phyloP scores from a whole-genome alignment of 2,329 filamentous ascomycete genomes.

The Drechslera avenae region DNA sequence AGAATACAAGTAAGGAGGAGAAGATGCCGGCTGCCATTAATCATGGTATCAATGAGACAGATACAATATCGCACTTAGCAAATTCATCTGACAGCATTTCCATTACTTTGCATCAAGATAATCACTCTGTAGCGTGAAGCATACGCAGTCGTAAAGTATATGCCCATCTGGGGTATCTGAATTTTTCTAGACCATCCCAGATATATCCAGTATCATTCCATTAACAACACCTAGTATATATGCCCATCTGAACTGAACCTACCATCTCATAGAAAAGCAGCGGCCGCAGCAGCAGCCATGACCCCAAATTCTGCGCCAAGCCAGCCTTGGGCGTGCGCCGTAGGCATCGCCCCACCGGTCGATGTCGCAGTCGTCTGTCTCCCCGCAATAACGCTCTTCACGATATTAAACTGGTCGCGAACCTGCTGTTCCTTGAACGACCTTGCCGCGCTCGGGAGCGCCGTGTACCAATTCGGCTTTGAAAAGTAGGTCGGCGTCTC shows the following conservation, averaged over 20 bases:
- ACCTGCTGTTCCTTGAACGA: slow-evolving; percentile 42
- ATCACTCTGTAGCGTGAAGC: neutral
- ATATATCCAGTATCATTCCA: neutral
- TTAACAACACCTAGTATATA: neutral
- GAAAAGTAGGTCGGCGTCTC: slow-evolving; percentile 30
- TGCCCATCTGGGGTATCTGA: no score
- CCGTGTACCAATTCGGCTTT: slow-evolving; percentile 36
- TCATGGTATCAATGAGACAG: no score
- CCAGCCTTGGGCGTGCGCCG: slow-evolving; percentile 21
- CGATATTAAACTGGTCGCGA: slow-evolving; percentile 37
- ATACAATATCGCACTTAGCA: no score
- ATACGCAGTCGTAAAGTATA: neutral
- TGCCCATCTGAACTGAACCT: neutral
- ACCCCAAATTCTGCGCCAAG: slow-evolving; percentile 31
- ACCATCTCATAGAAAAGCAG: slow-evolving; percentile 30
- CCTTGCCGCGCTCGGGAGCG: slow-evolving; percentile 33
- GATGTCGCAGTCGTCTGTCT: slow-evolving; percentile 22
- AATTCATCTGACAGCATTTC: no score
- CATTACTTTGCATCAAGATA: no score
- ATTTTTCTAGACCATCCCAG: no score
- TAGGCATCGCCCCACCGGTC: slow-evolving; percentile 27
- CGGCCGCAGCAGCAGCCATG: slow-evolving; percentile 37
- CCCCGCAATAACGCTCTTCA: slow-evolving; percentile 28
- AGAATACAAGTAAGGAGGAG: no score
- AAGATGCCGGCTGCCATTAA: no score